A percentile compares a stretch with the other conserved stretches of the same genome.
These are phyloP conservation scores for Prunus salicina DNA, from an alignment of 306 rosid genomes.

Conservation along the genomic window DNA sequence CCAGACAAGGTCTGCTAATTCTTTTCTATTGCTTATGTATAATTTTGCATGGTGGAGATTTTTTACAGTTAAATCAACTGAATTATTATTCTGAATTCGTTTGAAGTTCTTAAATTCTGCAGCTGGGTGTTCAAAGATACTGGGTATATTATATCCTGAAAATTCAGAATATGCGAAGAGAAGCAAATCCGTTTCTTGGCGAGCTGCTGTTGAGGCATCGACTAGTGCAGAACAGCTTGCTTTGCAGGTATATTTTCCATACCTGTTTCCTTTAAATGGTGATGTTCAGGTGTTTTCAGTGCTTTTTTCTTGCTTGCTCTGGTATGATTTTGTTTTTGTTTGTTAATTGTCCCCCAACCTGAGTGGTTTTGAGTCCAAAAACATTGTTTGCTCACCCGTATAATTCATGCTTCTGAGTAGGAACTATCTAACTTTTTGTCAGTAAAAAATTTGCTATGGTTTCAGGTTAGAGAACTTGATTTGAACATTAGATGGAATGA, in stretches of 20 bases:
- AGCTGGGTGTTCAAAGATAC: conserved; percentile 85
- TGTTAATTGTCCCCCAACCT: not conserved
- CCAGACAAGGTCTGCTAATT: conserved; percentile 77
- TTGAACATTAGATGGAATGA: conserved; percentile 84
- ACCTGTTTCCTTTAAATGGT: conserved; percentile 16
- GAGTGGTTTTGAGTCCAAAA: not conserved
- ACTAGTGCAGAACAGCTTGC: conserved; percentile 84
- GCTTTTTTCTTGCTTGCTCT: not conserved
- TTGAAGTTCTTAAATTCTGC: conserved; percentile 52
- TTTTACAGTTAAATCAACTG: conserved; percentile 36
- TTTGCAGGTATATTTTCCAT: conserved; percentile 61
- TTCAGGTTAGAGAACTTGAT: conserved; percentile 93
- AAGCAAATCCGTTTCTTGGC: conserved; percentile 78
- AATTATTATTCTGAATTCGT: conserved; percentile 43
- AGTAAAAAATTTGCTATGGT: conserved; percentile 20
- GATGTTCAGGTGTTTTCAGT: conserved; percentile 16
- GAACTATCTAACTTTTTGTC: conserved; percentile 17
- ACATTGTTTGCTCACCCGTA: not conserved
- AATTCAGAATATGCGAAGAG: conserved; percentile 91
- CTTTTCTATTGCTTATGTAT: conserved; percentile 17
- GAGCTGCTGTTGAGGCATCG: conserved; percentile 86
- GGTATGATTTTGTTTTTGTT: not conserved
- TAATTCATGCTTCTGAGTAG: conserved; percentile 10
- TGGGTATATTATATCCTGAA: conserved; percentile 80
- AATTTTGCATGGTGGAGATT: conserved; percentile 21